Base-by-base conservation (phyloP, 2,329 filamentous ascomycete genomes). In the Microsporum audouinii region DNA sequence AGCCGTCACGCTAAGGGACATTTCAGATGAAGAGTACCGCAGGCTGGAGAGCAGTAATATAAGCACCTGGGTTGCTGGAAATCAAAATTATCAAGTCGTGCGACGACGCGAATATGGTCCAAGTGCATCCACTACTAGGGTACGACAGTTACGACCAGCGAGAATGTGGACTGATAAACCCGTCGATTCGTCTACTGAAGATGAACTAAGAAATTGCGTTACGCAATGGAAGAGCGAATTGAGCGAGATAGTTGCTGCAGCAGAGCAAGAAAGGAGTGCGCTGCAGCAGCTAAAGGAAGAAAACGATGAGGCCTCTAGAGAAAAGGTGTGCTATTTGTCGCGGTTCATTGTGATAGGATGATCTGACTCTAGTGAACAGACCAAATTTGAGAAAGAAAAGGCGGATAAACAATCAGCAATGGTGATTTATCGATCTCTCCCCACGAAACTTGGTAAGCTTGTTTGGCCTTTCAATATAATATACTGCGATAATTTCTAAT, bases 41-140 rank as follows among this genome's bases (percentile, higher is more conserved):
- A 75, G 73, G n/a, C 77, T 96, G 38, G 75, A 82, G 47, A 74
- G 76, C 12, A 81, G 78, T 57, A 76, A 80, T 12, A 79, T 96
- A 58, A 79, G 74, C 47, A 81, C 78, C 27, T 96, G 88, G 82
- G 84, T 89, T n/a, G 81, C 87, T 29, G 85, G 85, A 2, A 80
- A 76, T 14, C 81, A 84, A 57, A 76, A 73, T 6, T 91, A 88
- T 71, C 79, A 78, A 23, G 81, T 94, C 58, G 80, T 79, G 4
- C 84, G 88, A 14, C 85, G 92, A 56, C 81, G 79, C 65, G 92
- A 97, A 71, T 96, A 96, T 72, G 90, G 89, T 1, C 82, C 84
- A 1, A 77, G 80, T 56, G 89, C 87, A 12, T 83, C 83, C 56
- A 89, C 89, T 1, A 91, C 88, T 0, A 78, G 80, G 27, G 85